Evolutionary conservation across 75 land plant genomes (phyloP), one percentile per base, ranked within the genome.

Genomic region (Cryptomeria japonica): DNA sequence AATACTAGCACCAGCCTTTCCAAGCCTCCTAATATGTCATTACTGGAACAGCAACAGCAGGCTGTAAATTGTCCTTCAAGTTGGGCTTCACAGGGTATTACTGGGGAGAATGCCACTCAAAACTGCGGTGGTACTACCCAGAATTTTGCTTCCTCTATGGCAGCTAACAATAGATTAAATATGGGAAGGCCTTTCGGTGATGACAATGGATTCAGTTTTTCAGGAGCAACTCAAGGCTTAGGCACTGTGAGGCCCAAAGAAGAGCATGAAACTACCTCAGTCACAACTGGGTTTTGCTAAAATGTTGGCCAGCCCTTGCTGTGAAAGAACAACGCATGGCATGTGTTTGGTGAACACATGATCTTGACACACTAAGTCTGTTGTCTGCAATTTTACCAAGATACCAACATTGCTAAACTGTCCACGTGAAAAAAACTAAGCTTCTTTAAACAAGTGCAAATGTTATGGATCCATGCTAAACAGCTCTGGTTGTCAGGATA

Each of bases 41-140:
- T 85, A 37, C 64, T 85, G 37, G 86, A 85, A 36, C 86, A 85
- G 68, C 85, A 49, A n/a, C 82, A 64, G n/a, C 77, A 75, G 77
- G 49, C 84, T 82, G 84, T 13, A n/a, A 80, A 80, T 10, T 80
- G 49, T 80, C n/a, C 47, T 80, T 22, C 11, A 6, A 31, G 34
- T 13, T 82, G 84, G 84, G n/a, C 47, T n/a, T 13, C 1, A 25
- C 31, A 79, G 82, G 82, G 42, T 79, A 79, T 79, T 22, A 41
- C 51, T 82, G 84, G 25, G n/a, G 47, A 9, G 14, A 46, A 46
- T 82, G n/a, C 15, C 28, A 28, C 47, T 41, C 84, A 82, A 82
- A 44, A 82, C 51, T 82, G n/a, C 28, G 51, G 46, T 82, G 84
- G 53, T 46, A 46, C 31, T 12, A 46, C 15, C 4, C 44, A 82